phyloP scores from a whole-genome alignment of 2,329 filamentous ascomycete genomes.

The Fusarium pseudonygamai region DNA sequence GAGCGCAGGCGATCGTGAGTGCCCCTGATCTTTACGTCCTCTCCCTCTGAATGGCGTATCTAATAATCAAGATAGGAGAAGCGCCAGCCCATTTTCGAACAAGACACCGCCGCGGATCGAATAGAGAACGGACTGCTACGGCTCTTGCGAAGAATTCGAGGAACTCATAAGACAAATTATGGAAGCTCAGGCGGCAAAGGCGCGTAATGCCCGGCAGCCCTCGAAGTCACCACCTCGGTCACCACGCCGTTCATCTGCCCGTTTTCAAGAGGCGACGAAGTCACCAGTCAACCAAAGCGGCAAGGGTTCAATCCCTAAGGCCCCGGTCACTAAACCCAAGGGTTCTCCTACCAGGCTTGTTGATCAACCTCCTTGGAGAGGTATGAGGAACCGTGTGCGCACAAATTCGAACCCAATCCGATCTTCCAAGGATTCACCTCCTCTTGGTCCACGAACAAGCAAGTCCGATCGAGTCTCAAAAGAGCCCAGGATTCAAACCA shows the following conservation, averaged over 20 bases:
- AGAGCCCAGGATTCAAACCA: constrained; percentile 4
- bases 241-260: background rate
- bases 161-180: constrained; percentile 31
- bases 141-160: constrained; percentile 45
- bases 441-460: constrained; percentile 3
- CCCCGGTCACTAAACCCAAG: background rate
- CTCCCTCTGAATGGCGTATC: background rate
- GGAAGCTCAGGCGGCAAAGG: background rate
- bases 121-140: constrained; percentile 50
- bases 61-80: constrained; percentile 46
- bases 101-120: constrained; percentile 57
- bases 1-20: constrained; percentile 84
- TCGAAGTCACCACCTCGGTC: background rate
- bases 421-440: background rate
- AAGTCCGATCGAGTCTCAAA: constrained; percentile 11
- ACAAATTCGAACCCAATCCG: background rate
- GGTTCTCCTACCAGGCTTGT: background rate
- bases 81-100: constrained; percentile 50
- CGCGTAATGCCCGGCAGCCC: background rate
- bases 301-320: background rate
- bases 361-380: constrained; percentile 18
- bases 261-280: background rate
- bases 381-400: constrained; percentile 17
- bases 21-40: fast-evolving
- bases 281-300: background rate